Base-by-base conservation (phyloP, 2,329 filamentous ascomycete genomes). In the Karstenula rhodostoma region DNA sequence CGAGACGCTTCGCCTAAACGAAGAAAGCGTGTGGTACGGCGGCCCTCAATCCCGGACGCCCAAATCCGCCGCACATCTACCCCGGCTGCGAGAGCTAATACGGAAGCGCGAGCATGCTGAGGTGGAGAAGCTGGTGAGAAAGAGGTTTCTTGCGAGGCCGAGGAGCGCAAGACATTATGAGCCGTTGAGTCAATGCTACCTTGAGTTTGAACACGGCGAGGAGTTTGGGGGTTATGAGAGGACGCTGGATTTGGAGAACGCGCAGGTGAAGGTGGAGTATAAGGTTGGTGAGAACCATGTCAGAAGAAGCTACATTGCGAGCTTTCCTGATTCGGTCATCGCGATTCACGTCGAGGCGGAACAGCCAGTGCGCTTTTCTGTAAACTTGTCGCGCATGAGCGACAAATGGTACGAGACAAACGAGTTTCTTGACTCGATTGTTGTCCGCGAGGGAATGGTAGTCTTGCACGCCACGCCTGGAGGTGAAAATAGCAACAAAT, bases 101-200 rank as follows among this genome's bases (percentile, higher is more conserved):
- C 77, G 79, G 7, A 69, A 71, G 4, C 77, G 77, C 8, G 69
- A 73, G 25, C 79, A 82, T 67, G 59, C 55, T 15, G 75, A 80
- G 55, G 82, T 81, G 3, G 81, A 83, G 65, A 74, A 76, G 51
- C 64, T 83, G 19, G 75, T 77, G 27, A 67, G 74, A 48, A 69
- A 69, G 44, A 77, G 78, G 4, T 84, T 84, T 62, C 81, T 82
- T 61, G 78, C 79, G 25, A 81, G 76, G 13, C 82, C 82, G 13
- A 76, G 78, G 48, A 79, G 77, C 44, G 81, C 82, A 67, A 75
- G 82, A 42, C 79, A 83, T 60, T 84, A 83, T 61, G 82, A 84
- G 59, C 81, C 78, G n/a, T 66, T 79, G 1, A 77, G 77, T 12
- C 63, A 78, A 8, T 61, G 60, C 15, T 49, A 27, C 37, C 35